Base-by-base conservation (phyloP, 768 basidiomycete species). In the Mycena metata region DNA sequence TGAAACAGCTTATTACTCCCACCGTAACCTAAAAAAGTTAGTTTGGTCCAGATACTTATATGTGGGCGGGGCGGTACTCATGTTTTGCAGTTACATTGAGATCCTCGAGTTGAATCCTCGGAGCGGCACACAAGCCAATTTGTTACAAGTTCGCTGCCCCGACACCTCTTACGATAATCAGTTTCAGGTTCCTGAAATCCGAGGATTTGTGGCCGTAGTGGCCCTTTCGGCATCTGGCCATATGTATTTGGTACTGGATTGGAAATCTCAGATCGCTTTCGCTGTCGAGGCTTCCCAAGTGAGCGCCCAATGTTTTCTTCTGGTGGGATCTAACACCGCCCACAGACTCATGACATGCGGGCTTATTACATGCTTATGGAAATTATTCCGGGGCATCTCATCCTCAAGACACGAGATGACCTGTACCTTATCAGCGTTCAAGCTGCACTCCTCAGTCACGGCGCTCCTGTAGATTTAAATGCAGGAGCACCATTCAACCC, bases 1-100 rank as follows among this genome's bases (percentile, higher is more conserved):
- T 19, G 10, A 58, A 10, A 35, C 36, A 10, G 42, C 55, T 19
- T 50, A 65, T 17, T 24, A 36, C 15, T 0, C 1, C 6, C 30
- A 33, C 8, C 46, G 49, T n/a, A n/a, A n/a, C n/a, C n/a, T n/a
- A 43, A 45, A 30, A 39, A 52, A 66, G 64, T 66, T 42, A 50
- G 64, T 59, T 2, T 13, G 33, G 12, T 42, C 23, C 30, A 30
- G 3, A 30, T 30, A 30, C 30, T 30, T 30, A 30, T 30, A 30
- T 30, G 30, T 30, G 30, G 30, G 30, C 30, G 30, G 30, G 6
- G 30, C 30, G 30, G 30, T 30, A 30, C 30, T 30, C 30, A 30
- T 30, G 1, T 26, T 43, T 30, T 63, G 5, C n/a, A 67, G 66
- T 26, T 56, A 49, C 21, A 9, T 67, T 21, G 54, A 67, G 46